Evolutionary conservation across 306 rosid species (phyloP).

Genomic region (Prunus mongolica): DNA sequence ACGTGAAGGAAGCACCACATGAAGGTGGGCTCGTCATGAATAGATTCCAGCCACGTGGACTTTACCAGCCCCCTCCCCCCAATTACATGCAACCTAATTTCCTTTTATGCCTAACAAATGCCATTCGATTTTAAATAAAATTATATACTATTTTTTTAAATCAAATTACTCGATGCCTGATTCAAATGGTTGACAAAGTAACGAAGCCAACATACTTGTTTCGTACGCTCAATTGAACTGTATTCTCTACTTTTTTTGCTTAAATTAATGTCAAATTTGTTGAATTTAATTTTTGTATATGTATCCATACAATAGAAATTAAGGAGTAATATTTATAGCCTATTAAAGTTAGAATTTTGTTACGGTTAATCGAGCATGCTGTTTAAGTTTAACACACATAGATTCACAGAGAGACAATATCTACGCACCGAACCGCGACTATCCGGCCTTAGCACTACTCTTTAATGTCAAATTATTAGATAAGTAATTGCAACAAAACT

Average conservation of each 20-base stretch:
- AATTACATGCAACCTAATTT: not conserved
- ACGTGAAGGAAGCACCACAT: slow-evolving; percentile 45
- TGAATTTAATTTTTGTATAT: not conserved
- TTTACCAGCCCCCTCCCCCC: slow-evolving; percentile 21
- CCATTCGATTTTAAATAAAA: no score
- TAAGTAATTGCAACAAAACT: not conserved
- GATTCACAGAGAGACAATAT: no score
- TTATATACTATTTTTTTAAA: no score
- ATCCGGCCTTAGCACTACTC: no score
- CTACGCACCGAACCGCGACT: no score
- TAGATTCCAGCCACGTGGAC: slow-evolving; percentile 42
- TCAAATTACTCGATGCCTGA: not conserved
- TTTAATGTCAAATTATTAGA: not conserved
- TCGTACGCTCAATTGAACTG: not conserved
- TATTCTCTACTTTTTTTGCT: no score
- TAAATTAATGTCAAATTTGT: not conserved
- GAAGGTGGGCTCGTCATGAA: slow-evolving; percentile 21
- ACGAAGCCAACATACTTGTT: not conserved
- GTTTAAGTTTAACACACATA: no score
- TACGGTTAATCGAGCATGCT: no score
- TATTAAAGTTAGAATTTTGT: no score
- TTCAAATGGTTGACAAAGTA: not conserved
- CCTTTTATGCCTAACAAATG: no score
- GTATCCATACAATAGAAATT: no score
- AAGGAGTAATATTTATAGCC: no score